These are phyloP conservation scores for Obba rivulosa DNA, from an alignment of 768 basidiomycete species.

Conservation along the genomic window DNA sequence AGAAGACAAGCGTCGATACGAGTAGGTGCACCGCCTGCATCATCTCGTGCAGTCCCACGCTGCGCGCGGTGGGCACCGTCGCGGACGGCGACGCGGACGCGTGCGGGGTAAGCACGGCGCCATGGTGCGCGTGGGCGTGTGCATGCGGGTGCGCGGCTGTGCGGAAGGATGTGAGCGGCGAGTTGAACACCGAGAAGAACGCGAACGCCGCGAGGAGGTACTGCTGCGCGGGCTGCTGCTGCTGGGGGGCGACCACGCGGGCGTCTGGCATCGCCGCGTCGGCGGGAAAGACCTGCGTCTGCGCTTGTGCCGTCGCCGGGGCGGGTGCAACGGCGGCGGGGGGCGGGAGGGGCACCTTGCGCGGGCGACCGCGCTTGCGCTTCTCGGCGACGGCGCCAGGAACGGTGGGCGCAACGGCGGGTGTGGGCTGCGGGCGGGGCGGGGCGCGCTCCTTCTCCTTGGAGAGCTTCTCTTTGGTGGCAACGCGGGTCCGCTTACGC, in stretches of 20 bases:
- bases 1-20: constrained; percentile 58
- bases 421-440: constrained; percentile 22
- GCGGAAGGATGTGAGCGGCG: constrained; percentile 49
- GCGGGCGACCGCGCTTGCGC: constrained; percentile 78
- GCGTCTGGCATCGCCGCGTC: constrained; percentile 13
- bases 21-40: constrained; percentile 63
- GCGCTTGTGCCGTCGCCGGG: constrained; percentile 7
- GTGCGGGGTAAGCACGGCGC: constrained; percentile 45
- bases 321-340: constrained; percentile 25
- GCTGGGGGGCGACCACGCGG: constrained; percentile 3
- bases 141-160: constrained; percentile 18
- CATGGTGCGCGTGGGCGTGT: constrained; percentile 46
- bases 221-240: constrained; percentile 34
- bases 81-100: constrained; percentile 18
- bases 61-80: constrained; percentile 9
- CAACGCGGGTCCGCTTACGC: constrained; percentile 58
- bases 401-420: constrained; percentile 22
- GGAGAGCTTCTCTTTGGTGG: constrained; percentile 23
- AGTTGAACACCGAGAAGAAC: constrained; percentile 83
- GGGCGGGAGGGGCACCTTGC: constrained; percentile 59
- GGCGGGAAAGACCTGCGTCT: constrained; percentile 14
- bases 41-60: constrained; percentile 37
- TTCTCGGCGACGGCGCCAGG: constrained; percentile 54
- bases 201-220: constrained; percentile 82
- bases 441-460: constrained; percentile 37